phyloP scores from a whole-genome alignment of 2,329 filamentous ascomycete genomes.

The Clarireedia monteithiana region DNA sequence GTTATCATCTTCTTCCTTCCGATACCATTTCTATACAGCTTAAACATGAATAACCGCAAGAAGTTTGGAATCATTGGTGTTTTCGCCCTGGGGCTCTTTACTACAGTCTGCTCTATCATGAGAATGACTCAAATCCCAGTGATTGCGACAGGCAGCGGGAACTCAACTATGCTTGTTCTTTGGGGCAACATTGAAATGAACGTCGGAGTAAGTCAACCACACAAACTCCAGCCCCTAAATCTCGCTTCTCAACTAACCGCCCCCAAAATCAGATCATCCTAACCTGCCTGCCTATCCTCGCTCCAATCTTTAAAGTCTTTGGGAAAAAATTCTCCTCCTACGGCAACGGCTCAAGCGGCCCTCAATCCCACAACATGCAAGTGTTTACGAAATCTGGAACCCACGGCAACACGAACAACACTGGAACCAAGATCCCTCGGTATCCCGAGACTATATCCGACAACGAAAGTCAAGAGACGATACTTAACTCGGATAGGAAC shows the following conservation, averaged over 20 bases:
- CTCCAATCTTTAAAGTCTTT: conserved; percentile 11
- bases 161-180: conserved; percentile 1
- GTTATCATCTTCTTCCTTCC: conserved; percentile 13
- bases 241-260: neutral
- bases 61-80: conserved; percentile 14
- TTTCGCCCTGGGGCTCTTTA: conserved; percentile 13
- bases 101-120: conserved; percentile 7
- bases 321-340: neutral
- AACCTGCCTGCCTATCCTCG: conserved; percentile 13
- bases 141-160: conserved; percentile 27
- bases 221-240: neutral
- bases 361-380: conserved; percentile 1
- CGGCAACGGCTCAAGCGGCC: neutral
- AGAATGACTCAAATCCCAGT: conserved; percentile 3
- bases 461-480: conserved; percentile 3
- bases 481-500: neutral
- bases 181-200: conserved; percentile 6
- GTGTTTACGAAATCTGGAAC: neutral
- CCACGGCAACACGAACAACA: neutral
- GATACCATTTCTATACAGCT: conserved; percentile 10
- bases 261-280: conserved; percentile 12
- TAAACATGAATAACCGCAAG: conserved; percentile 12
- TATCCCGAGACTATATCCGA: neutral
- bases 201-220: neutral
- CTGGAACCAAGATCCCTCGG: neutral